A percentile compares a stretch with the other conserved stretches of the same genome.
phyloP scores from a whole-genome alignment of 768 basidiomycete genomes.

The Calvatia gigantea region DNA sequence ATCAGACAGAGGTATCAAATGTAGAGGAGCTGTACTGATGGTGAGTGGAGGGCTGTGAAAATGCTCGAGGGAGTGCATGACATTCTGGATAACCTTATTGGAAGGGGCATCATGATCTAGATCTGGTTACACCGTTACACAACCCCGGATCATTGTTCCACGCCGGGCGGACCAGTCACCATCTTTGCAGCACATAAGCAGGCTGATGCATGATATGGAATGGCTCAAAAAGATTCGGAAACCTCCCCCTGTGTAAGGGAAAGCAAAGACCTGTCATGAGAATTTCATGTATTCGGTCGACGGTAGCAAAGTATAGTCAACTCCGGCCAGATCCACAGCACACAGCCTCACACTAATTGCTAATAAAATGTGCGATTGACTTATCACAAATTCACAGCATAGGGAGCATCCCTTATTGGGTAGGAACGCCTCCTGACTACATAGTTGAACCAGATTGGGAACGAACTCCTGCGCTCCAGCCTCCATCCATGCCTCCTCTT shows the following conservation, averaged over 20 bases:
- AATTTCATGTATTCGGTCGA: not conserved
- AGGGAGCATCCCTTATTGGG: slow-evolving; percentile 4
- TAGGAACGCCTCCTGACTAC: not conserved
- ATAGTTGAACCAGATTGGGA: not conserved
- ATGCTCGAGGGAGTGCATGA: slow-evolving; percentile 5
- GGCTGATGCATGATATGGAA: too few relatives aligned
- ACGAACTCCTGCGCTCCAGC: not conserved
- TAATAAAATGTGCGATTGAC: not conserved
- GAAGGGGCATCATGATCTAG: not conserved
- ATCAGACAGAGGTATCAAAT: slow-evolving; percentile 11
- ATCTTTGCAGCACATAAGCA: too few relatives aligned
- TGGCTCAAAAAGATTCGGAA: not conserved
- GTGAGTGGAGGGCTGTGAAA: slow-evolving; percentile 8
- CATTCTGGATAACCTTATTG: too few relatives aligned
- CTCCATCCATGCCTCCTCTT: slow-evolving; percentile 18
- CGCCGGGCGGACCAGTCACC: not conserved
- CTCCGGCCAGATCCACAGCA: not conserved
- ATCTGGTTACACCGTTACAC: not conserved
- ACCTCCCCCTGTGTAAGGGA: not conserved
- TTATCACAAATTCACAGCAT: not conserved
- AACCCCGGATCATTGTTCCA: not conserved
- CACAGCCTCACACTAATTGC: not conserved
- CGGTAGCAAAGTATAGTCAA: not conserved
- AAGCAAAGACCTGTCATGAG: too few relatives aligned
- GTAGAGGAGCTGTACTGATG: not conserved